Conservation (phyloP, 441 rosid genomes). For the California macrophylla region DNA sequence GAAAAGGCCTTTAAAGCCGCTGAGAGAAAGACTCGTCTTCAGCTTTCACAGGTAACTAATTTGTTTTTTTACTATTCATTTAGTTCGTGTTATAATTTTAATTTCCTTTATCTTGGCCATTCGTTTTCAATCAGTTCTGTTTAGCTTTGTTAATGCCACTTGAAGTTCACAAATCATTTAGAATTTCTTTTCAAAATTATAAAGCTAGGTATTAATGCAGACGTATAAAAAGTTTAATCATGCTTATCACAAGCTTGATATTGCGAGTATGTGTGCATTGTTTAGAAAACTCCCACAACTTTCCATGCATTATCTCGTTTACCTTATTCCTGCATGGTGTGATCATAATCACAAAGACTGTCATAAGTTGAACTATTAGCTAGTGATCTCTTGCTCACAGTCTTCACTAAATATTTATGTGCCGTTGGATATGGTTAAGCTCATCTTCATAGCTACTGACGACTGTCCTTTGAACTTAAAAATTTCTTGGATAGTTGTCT, state of each 20-base stretch:
- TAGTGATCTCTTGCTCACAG: not conserved
- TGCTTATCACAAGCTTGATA: not conserved
- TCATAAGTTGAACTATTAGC: not conserved
- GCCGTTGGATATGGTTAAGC: not conserved
- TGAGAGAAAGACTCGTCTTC: slow-evolving; percentile 85
- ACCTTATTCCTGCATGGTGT: not conserved
- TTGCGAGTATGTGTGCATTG: not conserved
- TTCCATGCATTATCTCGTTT: not conserved
- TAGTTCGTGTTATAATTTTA: slow-evolving; percentile 7
- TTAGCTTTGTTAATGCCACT: not conserved
- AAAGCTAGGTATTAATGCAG: not conserved
- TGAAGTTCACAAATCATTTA: not conserved
- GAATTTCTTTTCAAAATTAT: not conserved
- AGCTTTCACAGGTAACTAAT: slow-evolving; percentile 66
- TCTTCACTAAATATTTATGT: not conserved
- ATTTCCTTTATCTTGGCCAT: slow-evolving; percentile 8
- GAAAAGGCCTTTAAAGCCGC: slow-evolving; percentile 95
- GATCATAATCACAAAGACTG: not conserved
- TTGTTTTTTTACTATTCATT: slow-evolving; percentile 4
- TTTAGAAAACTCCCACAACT: not conserved
- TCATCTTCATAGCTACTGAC: not conserved
- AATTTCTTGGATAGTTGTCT: not conserved
- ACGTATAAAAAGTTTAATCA: not conserved
- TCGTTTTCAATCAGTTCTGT: not conserved
- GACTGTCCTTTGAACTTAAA: not conserved